phyloP scores from a whole-genome alignment of 2,329 filamentous ascomycete genomes.

The Penicillium sp. region DNA sequence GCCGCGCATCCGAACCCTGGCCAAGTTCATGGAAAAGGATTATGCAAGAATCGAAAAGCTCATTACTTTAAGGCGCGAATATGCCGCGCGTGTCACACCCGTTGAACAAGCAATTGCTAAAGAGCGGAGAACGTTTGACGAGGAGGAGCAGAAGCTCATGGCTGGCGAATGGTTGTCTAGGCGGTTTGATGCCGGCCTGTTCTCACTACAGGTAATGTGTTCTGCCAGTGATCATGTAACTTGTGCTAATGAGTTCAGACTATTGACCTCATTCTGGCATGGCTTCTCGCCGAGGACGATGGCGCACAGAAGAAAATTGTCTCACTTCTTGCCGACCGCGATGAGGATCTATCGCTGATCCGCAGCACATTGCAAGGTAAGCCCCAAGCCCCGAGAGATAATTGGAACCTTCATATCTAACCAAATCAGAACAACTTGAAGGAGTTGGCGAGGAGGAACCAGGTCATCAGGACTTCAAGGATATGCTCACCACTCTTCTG shows the following conservation, averaged over 20 bases:
- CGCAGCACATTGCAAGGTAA: slow-evolving; percentile 66
- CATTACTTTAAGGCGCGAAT: slow-evolving; percentile 70
- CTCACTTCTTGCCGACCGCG: slow-evolving; percentile 65
- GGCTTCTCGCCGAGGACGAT: slow-evolving; percentile 86
- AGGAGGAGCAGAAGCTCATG: slow-evolving; percentile 62
- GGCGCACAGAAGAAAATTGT: slow-evolving; percentile 69
- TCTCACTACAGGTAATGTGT: slow-evolving; percentile 64
- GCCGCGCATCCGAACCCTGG: slow-evolving; percentile 77
- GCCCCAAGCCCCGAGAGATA: not conserved
- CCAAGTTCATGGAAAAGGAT: slow-evolving; percentile 94
- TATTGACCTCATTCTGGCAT: slow-evolving; percentile 81
- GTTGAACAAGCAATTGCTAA: slow-evolving; percentile 65
- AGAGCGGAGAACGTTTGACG: slow-evolving; percentile 56
- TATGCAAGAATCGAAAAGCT: slow-evolving; percentile 81
- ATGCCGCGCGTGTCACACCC: slow-evolving; percentile 60
- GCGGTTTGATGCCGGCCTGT: slow-evolving; percentile 81
- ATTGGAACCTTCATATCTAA: slow-evolving; percentile 11
- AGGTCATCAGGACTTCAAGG: slow-evolving; percentile 56
- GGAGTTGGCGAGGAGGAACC: slow-evolving; percentile 58
- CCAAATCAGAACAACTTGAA: slow-evolving; percentile 58
- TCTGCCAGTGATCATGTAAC: slow-evolving; percentile 2
- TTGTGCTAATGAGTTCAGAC: slow-evolving; percentile 44
- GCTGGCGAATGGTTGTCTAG: slow-evolving; percentile 72
- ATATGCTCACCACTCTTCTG: slow-evolving; percentile 65
- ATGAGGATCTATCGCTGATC: slow-evolving; percentile 65